Evolutionary conservation across 768 basidiomycete species (phyloP).

Genomic region (Galerina sulciceps): DNA sequence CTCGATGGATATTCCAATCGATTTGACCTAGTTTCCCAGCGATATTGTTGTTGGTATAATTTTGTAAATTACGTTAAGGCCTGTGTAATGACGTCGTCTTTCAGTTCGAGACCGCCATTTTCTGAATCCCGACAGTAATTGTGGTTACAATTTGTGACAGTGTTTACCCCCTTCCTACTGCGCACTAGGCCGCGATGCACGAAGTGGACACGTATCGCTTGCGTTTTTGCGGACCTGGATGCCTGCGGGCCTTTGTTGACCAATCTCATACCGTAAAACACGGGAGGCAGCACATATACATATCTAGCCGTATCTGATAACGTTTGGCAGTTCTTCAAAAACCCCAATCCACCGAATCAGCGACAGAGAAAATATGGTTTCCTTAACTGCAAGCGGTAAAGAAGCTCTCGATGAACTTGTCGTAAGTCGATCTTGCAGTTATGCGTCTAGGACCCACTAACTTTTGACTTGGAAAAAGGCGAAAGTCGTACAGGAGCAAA

Average conservation of each 20-base stretch:
- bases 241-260: no score
- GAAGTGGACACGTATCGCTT: no score
- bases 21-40: conserved; percentile 8
- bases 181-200: no score
- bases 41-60: background rate
- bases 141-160: no score
- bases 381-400: conserved; percentile 12
- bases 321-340: background rate
- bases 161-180: no score
- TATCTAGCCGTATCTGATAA: background rate
- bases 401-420: conserved; percentile 12
- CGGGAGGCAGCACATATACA: no score
- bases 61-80: background rate
- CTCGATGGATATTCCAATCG: conserved; percentile 16
- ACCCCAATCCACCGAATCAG: background rate
- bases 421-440: background rate
- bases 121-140: background rate
- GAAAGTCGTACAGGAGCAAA: conserved; percentile 14
- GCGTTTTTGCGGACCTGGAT: no score
- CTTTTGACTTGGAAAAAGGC: background rate
- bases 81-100: background rate
- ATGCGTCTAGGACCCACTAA: background rate
- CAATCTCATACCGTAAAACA: no score
- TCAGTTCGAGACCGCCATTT: background rate
- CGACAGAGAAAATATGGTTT: conserved; percentile 5